Conservation (phyloP, 2,329 filamentous ascomycete genomes). For the Zelopaecilomyces penicillatus region DNA sequence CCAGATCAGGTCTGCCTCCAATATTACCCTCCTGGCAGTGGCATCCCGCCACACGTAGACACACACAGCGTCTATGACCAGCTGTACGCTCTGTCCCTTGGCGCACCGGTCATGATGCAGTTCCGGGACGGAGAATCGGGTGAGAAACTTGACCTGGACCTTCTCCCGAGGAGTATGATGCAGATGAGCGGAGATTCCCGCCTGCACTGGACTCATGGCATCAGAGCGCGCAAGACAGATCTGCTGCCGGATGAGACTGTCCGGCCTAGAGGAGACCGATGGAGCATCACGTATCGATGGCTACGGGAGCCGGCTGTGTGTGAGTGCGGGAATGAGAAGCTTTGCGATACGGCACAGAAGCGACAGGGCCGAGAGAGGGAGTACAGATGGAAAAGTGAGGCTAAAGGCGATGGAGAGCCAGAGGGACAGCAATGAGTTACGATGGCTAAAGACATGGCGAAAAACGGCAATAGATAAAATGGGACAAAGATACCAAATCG, state of each 20-base stretch:
- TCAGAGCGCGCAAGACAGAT: constrained; percentile 7
- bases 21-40: constrained; percentile 50
- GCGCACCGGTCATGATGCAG: constrained; percentile 2
- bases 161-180: constrained; percentile 3
- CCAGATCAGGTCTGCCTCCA: constrained; percentile 53
- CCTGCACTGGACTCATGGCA: constrained; percentile 7
- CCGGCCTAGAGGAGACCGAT: constrained; percentile 34
- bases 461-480: no score
- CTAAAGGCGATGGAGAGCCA: no score
- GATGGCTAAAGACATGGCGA: no score
- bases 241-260: constrained; percentile 4
- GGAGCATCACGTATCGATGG: constrained; percentile 51
- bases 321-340: constrained; percentile 39
- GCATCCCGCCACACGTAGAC: constrained; percentile 54
- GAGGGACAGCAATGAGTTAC: no score
- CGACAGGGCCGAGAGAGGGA: constrained; percentile 38
- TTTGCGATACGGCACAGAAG: constrained; percentile 44
- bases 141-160: constrained; percentile 2
- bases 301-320: constrained; percentile 36
- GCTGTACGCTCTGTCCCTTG: constrained; percentile 6
- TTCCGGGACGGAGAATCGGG: constrained; percentile 1
- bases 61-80: constrained; percentile 31
- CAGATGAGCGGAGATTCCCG: constrained; percentile 5
- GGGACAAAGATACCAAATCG: no score
- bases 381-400: constrained; percentile 27